Evolutionary conservation across 768 basidiomycete species (phyloP), one percentile per base, ranked within the genome.

Genomic region (Auricularia auricula-judae): DNA sequence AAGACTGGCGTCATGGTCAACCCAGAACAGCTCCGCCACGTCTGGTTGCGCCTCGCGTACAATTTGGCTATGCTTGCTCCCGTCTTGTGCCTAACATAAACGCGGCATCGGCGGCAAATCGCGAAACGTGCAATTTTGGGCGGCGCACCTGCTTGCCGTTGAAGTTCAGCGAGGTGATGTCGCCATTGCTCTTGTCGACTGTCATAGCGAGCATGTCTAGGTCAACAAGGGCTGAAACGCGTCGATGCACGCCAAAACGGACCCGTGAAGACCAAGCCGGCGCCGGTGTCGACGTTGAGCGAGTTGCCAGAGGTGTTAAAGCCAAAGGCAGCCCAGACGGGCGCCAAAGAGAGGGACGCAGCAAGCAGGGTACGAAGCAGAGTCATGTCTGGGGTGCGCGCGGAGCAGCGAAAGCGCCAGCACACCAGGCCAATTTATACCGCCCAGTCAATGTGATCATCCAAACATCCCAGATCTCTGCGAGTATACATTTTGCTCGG

Each of bases 71-170:
- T 51, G 47, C 47, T 51, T 51, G 47, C 47, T 51, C 47, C 5
- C 5, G 47, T 51, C 47, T 21, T 51, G 47, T 18, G 47, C 47
- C 39, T 42, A 42, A 14, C 39, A 42, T 42, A 42, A 42, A 7
- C 39, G 39, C 39, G 39, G 29, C 29, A 29, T 42, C 39, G 39
- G 39, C 39, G 39, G 12, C 39, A 42, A 14, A 8, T 7, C 12
- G 39, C 39, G 39, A 7, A 4, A 14, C 39, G 39, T 42, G 39
- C 39, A 42, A 42, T 14, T 8, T 72, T 3, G 73, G 72, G 67
- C 81, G 80, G 65, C 81, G 81, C 42, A 80, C 69, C 68, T 82
- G 74, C 63, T 76, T 77, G 33, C 80, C 78, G 65, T 80, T 80
- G 71, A 75, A 82, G 36, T 72, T 66, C 33, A 82, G 64, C 1